These are phyloP conservation scores for Pulveroboletus ravenelii DNA, from an alignment of 768 basidiomycete genomes.

Conservation along the genomic window DNA sequence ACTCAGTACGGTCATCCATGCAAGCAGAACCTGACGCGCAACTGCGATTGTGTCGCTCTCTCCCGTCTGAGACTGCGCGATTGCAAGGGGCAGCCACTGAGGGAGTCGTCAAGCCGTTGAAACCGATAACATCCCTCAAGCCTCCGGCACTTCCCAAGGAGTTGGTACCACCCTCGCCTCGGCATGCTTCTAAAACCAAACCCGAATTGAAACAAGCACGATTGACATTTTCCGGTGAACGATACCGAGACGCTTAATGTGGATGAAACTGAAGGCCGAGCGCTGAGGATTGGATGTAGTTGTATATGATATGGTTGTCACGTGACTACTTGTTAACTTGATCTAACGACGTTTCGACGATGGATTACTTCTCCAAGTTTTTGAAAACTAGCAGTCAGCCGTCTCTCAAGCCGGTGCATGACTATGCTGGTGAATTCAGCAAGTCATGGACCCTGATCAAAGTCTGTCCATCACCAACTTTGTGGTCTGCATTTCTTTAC, in stretches of 20 bases:
- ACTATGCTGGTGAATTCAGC: conserved; percentile 70
- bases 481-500: conserved; percentile 1
- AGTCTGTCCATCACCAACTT: conserved; percentile 35
- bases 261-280: background rate
- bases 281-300: background rate
- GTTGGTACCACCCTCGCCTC: conserved; percentile 8
- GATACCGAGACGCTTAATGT: background rate
- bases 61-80: conserved; percentile 1
- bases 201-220: conserved; percentile 17
- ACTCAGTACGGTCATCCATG: background rate
- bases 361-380: conserved; percentile 89
- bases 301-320: background rate
- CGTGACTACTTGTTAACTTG: conserved; percentile 5
- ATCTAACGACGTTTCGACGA: conserved; percentile 23
- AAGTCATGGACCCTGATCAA: conserved; percentile 73
- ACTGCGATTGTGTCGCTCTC: conserved; percentile 7
- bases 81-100: background rate
- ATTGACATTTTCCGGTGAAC: conserved; percentile 14
- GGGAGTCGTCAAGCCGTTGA: conserved; percentile 15
- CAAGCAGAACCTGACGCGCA: background rate
- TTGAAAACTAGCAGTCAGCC: conserved; percentile 42
- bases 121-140: conserved; percentile 28
- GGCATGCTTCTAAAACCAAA: conserved; percentile 3
- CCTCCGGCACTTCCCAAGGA: conserved; percentile 29
- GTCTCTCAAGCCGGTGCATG: conserved; percentile 47